These are phyloP conservation scores for Lentinula detonsa DNA, from an alignment of 768 basidiomycete genomes.

Conservation along the genomic window DNA sequence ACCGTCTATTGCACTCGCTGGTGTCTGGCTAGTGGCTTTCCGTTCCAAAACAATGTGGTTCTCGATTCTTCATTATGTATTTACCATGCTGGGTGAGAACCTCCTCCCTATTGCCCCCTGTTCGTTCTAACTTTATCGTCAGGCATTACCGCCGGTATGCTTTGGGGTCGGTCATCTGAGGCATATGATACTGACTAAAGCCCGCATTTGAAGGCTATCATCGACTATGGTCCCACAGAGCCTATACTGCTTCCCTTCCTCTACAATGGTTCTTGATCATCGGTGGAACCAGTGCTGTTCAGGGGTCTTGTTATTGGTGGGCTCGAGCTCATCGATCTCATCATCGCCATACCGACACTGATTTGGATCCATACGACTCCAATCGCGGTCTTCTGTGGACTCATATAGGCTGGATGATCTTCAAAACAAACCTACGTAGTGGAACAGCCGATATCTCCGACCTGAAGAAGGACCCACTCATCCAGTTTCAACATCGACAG, in stretches of 20 bases:
- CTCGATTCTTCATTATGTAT: constrained; percentile 68
- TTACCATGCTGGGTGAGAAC: constrained; percentile 74
- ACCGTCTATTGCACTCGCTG: constrained; percentile 67
- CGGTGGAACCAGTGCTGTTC: constrained; percentile 77
- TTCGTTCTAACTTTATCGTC: constrained; percentile 7
- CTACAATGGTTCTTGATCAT: constrained; percentile 66
- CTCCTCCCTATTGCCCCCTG: not conserved
- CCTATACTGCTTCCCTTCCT: constrained; percentile 69
- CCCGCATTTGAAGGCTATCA: constrained; percentile 55
- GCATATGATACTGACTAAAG: constrained; percentile 1
- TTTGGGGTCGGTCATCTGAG: constrained; percentile 3
- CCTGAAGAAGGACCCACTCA: constrained; percentile 58
- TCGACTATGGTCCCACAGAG: constrained; percentile 81
- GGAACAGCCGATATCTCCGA: constrained; percentile 72
- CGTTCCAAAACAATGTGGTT: constrained; percentile 53
- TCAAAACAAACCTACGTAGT: constrained; percentile 67
- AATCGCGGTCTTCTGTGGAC: constrained; percentile 30
- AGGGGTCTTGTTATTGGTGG: constrained; percentile 90
- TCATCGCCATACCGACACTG: constrained; percentile 73
- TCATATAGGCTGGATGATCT: constrained; percentile 81
- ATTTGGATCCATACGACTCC: constrained; percentile 80
- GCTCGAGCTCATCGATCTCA: constrained; percentile 78
- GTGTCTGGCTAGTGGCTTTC: constrained; percentile 42
- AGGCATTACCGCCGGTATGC: constrained; percentile 45
- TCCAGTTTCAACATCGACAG: constrained; percentile 74